Conservation (phyloP, 2,329 filamentous ascomycete genomes). For the Pseudocercospora crystallina region DNA sequence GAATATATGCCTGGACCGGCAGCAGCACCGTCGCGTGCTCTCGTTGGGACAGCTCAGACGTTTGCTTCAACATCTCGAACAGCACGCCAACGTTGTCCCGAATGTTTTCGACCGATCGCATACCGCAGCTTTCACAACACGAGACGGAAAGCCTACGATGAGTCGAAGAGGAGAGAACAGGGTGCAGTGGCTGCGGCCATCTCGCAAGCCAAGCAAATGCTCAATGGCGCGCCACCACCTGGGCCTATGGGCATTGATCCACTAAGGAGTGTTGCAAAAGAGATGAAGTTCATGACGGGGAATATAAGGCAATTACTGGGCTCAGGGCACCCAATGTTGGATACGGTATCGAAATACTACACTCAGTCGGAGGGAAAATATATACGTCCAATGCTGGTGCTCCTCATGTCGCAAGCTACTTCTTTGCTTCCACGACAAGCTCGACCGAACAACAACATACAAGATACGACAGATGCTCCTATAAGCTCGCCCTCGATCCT, state of each 20-base stretch:
- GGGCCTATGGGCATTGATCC: constrained; percentile 79
- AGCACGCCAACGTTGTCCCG: constrained; percentile 28
- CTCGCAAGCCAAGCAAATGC: constrained; percentile 65
- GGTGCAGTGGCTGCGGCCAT: constrained; percentile 74
- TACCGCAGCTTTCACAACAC: constrained; percentile 30
- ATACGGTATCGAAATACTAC: constrained; percentile 97
- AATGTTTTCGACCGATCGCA: constrained; percentile 33
- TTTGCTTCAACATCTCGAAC: constrained; percentile 24
- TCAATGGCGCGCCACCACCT: constrained; percentile 65
- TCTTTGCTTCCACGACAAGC: constrained; percentile 69
- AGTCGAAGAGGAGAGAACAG: constrained; percentile 44
- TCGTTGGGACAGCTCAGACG: constrained; percentile 31
- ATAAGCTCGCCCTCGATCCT: constrained; percentile 65
- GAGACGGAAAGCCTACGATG: constrained; percentile 32
- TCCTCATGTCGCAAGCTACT: constrained; percentile 94
- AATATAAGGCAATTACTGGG: constrained; percentile 92
- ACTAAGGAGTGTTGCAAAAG: constrained; percentile 84
- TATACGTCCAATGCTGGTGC: constrained; percentile 86
- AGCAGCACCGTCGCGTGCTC: constrained; percentile 35
- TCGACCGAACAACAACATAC: constrained; percentile 38
- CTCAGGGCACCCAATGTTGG: constrained; percentile 89
- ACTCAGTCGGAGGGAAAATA: constrained; percentile 96
- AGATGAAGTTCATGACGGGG: constrained; percentile 92
- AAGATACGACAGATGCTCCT: constrained; percentile 55
- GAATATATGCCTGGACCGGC: constrained; percentile 34